Evolutionary conservation across 768 basidiomycete species (phyloP).

Genomic region (Crucibulum laeve): DNA sequence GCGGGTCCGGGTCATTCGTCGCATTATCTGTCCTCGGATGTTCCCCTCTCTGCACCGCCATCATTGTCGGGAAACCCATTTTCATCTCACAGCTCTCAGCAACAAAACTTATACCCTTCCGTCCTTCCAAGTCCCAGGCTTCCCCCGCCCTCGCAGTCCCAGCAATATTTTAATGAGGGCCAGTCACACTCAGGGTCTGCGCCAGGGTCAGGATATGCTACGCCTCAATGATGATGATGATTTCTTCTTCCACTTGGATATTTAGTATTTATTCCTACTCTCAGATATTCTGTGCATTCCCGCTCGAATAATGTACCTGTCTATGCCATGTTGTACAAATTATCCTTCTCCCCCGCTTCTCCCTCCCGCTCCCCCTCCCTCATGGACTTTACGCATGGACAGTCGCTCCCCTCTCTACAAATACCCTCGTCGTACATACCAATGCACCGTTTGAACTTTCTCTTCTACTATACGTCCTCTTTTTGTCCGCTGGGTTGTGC

Average conservation of each 20-base stretch:
- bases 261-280: slow-evolving; percentile 11
- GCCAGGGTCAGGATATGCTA: slow-evolving; percentile 43
- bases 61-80: slow-evolving; percentile 44
- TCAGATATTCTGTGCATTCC: slow-evolving; percentile 9
- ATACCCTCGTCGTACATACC: background rate
- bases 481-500: background rate
- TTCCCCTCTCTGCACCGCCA: slow-evolving; percentile 51
- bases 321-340: background rate
- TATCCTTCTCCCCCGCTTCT: too few species aligned
- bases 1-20: slow-evolving; percentile 29
- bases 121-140: slow-evolving; percentile 31
- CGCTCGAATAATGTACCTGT: background rate
- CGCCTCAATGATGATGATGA: slow-evolving; percentile 30
- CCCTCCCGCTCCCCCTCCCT: too few species aligned
- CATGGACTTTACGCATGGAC: background rate
- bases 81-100: slow-evolving; percentile 26
- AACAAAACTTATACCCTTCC: slow-evolving; percentile 29
- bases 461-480: background rate
- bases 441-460: background rate
- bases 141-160: slow-evolving; percentile 20
- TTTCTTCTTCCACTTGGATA: slow-evolving; percentile 9
- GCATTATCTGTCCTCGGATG: slow-evolving; percentile 34
- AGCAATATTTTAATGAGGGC: slow-evolving; percentile 31
- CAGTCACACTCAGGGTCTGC: slow-evolving; percentile 35
- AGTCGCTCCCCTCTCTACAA: background rate